Percentiles rank a stretch among this genome's conserved stretches.
These are phyloP conservation scores for Tuber indicum DNA, from an alignment of 495 filamentous ascomycete genomes.

Conservation along the genomic window DNA sequence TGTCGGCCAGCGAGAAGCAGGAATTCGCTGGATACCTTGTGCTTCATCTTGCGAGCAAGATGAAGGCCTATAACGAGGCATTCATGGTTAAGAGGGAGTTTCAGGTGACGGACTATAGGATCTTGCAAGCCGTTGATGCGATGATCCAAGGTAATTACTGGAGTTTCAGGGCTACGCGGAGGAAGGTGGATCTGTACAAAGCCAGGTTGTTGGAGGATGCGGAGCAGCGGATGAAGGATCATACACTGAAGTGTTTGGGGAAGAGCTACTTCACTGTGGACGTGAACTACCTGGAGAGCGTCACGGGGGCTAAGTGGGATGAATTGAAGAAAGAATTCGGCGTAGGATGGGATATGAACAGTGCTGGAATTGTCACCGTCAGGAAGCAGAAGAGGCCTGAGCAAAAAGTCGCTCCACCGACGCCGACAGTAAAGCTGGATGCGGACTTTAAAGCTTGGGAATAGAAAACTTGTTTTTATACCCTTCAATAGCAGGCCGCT, in stretches of 20 bases:
- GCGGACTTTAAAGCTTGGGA: conserved; percentile 29
- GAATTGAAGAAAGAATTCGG: conserved; percentile 57
- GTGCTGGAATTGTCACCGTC: conserved; percentile 60
- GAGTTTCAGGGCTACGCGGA: conserved; percentile 63
- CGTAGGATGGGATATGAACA: conserved; percentile 73
- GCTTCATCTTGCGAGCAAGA: conserved; percentile 80
- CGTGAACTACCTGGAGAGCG: conserved; percentile 56
- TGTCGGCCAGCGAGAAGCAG: conserved; percentile 61
- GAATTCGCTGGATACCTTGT: conserved; percentile 76
- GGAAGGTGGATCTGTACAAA: conserved; percentile 67
- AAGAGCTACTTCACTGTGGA: conserved; percentile 70
- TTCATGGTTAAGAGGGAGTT: conserved; percentile 56
- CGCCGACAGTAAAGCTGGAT: conserved; percentile 9
- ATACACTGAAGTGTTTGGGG: conserved; percentile 76
- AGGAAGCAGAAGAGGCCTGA: conserved; percentile 51
- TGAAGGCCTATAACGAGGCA: conserved; percentile 66
- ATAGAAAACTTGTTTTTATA: conserved; percentile 8
- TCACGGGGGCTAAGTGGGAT: conserved; percentile 59
- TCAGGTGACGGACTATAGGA: conserved; percentile 53
- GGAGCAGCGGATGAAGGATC: conserved; percentile 59
- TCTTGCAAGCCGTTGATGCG: conserved; percentile 62
- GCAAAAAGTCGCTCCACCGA: conserved; percentile 30
- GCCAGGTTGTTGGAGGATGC: conserved; percentile 73
- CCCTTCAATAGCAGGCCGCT: background rate
- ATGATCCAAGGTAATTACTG: conserved; percentile 77